Evolutionary conservation across 140 eudicot genomes (phyloP), one percentile per base, ranked within the genome.

Genomic region (Bidens hawaiensis): DNA sequence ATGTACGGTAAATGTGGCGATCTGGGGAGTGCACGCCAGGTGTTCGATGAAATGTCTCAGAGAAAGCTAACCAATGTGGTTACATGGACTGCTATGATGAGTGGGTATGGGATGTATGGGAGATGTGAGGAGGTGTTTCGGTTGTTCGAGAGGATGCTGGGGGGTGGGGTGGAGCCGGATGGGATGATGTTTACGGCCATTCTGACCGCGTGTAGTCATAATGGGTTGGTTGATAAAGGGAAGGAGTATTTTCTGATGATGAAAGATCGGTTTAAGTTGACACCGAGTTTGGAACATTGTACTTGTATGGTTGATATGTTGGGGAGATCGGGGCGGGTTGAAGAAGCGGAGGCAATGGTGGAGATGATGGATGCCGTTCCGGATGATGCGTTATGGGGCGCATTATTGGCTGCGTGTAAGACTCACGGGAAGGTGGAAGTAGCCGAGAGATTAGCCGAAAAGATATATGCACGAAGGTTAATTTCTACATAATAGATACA

Each of bases 251-350:
- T 84, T 68, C 45, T 50, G 78, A 70, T 60, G 82, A 84, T 80
- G 91, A 33, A 26, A 25, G 27, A 18, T 59, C 50, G 71, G 67
- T 84, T 80, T 63, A 57, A 67, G 22, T 10, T 80, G 58, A 74
- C 34, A 16, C 78, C 78, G 3, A 47, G 69, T 5, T 30, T 84
- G 82, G 84, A 77, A 47, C 91, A 77, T 80, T 84, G 67, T 40
- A 80, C 80, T 23, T 84, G 87, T 68, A 80, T 84, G 82, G 84
- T 75, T 61, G 91, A 77, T 81, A 74, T 84, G 91, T 64, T 77
- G 78, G 87, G 84, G 38, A 58, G 90, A 40, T 73, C 74, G 0
- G 86, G 90, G 64, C 51, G 78, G 65, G 46, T 80, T 46, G 82
- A 80, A 34, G 84, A 80, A 60, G 90, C 80, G 0, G 83, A 71